These are phyloP conservation scores for Endoconidiophora laricicola DNA, from an alignment of 2,329 filamentous ascomycete species.

Conservation along the genomic window DNA sequence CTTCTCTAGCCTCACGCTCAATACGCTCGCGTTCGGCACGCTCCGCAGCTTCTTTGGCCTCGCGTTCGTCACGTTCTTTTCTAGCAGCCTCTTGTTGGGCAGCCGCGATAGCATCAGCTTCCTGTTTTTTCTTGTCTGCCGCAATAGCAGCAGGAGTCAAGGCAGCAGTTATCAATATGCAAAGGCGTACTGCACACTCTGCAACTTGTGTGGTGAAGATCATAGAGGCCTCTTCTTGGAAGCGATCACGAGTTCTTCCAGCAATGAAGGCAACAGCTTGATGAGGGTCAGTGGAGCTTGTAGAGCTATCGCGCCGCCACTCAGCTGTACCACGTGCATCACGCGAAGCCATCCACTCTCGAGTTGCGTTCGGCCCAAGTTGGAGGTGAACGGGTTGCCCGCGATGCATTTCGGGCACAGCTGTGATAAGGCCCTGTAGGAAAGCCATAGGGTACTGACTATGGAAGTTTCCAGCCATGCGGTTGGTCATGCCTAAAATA, in stretches of 20 bases:
- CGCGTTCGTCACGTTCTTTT: conserved; percentile 50
- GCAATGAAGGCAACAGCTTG: conserved; percentile 62
- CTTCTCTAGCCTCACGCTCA: conserved; percentile 49
- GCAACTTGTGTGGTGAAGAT: conserved; percentile 47
- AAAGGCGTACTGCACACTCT: conserved; percentile 46
- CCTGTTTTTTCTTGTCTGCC: conserved; percentile 49
- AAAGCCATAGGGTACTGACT: conserved; percentile 37
- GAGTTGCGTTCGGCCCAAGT: conserved; percentile 31
- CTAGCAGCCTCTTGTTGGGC: conserved; percentile 31
- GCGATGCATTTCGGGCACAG: conserved; percentile 29
- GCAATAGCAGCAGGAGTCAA: conserved; percentile 76
- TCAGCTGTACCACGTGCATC: conserved; percentile 25
- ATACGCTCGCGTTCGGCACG: conserved; percentile 43
- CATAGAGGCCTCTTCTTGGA: conserved; percentile 79
- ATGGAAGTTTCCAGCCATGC: conserved; percentile 7
- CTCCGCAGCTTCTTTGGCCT: conserved; percentile 53
- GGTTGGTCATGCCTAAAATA: conserved; percentile 22
- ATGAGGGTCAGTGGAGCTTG: conserved; percentile 39
- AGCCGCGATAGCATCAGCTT: conserved; percentile 18
- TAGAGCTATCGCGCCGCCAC: conserved; percentile 29
- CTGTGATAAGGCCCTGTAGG: conserved; percentile 39
- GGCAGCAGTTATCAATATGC: conserved; percentile 54
- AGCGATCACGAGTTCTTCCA: conserved; percentile 56
- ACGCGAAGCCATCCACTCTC: conserved; percentile 31
- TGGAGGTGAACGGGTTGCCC: conserved; percentile 43